Evolutionary conservation across 2,329 filamentous ascomycete genomes (phyloP).

Genomic region (Pseudopyricularia cyperi): DNA sequence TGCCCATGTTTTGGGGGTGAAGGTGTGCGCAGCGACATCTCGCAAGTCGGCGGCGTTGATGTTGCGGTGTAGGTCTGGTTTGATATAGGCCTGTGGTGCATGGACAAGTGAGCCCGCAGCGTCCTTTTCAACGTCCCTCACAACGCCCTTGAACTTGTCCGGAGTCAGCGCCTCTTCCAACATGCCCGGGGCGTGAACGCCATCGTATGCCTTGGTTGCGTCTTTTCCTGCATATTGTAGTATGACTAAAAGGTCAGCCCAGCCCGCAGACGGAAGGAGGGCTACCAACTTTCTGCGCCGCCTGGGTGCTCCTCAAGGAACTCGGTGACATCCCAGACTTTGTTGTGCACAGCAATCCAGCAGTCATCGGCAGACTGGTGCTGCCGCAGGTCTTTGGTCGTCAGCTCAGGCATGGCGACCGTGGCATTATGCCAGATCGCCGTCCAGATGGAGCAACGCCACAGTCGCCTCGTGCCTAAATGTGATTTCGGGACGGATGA

Average conservation of each 20-base stretch:
- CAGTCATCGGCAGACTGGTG: constrained; percentile 3
- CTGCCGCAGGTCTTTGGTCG: background rate
- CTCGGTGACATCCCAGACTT: constrained; percentile 5
- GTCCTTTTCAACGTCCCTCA: constrained; percentile 17
- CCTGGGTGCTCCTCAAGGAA: constrained; percentile 10
- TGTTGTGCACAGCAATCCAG: constrained; percentile 1
- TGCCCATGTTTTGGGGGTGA: constrained; percentile 36
- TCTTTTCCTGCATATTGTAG: constrained; percentile 36
- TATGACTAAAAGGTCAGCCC: constrained; percentile 32
- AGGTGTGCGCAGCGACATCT: constrained; percentile 26
- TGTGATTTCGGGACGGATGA: background rate
- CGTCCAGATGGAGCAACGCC: too few species aligned
- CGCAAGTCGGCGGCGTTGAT: constrained; percentile 39
- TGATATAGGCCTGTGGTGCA: background rate
- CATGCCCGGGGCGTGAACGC: constrained; percentile 31
- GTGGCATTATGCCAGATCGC: too few species aligned
- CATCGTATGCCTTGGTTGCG: constrained; percentile 37
- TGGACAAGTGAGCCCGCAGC: background rate
- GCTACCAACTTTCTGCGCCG: constrained; percentile 17
- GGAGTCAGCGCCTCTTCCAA: constrained; percentile 25
- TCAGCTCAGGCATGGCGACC: background rate
- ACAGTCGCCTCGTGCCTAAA: background rate
- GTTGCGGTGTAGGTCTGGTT: constrained; percentile 24
- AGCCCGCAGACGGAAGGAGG: background rate
- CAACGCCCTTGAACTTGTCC: constrained; percentile 31